Conservation (phyloP, 768 basidiomycete genomes). For the Rhodotorula sphaerocarpa region DNA sequence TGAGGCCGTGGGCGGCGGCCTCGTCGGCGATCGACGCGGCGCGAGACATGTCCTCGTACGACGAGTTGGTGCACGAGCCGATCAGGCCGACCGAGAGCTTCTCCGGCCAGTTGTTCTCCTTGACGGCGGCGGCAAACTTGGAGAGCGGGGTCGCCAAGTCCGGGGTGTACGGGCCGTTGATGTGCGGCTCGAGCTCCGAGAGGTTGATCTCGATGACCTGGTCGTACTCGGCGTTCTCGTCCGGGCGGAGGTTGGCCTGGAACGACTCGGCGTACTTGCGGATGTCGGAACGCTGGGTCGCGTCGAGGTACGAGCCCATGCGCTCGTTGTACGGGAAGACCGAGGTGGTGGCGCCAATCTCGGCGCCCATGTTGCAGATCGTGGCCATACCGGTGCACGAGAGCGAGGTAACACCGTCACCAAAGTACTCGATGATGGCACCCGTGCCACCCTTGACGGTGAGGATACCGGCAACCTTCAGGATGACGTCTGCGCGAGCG, state of each 20-base stretch:
- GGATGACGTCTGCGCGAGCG: constrained; percentile 70
- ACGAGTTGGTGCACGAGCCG: constrained; percentile 99
- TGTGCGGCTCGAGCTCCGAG: constrained; percentile 93
- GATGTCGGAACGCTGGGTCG: constrained; percentile 82
- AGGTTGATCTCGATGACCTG: constrained; percentile 90
- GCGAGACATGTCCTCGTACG: constrained; percentile 99
- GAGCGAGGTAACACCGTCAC: constrained; percentile 87
- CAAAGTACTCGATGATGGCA: constrained; percentile 94
- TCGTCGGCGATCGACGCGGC: constrained; percentile 87
- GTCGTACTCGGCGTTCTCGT: constrained; percentile 85
- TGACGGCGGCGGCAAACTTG: constrained; percentile 81
- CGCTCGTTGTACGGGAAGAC: constrained; percentile 97
- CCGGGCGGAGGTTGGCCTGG: constrained; percentile 80
- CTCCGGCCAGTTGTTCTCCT: constrained; percentile 91
- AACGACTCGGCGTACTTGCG: constrained; percentile 82
- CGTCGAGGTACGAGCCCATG: constrained; percentile 86
- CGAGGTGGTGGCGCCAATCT: constrained; percentile 97
- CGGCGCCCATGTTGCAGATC: constrained; percentile 99
- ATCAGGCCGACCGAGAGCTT: constrained; percentile 97
- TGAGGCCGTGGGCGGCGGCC: constrained; percentile 76
- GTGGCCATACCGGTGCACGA: constrained; percentile 99
- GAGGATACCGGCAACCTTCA: constrained; percentile 96
- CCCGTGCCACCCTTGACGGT: constrained; percentile 99
- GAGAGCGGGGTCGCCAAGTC: constrained; percentile 98
- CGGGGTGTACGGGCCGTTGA: constrained; percentile 99